Conservation (phyloP, 805 yeast genomes). For the Cyberlindnera mrakii region DNA sequence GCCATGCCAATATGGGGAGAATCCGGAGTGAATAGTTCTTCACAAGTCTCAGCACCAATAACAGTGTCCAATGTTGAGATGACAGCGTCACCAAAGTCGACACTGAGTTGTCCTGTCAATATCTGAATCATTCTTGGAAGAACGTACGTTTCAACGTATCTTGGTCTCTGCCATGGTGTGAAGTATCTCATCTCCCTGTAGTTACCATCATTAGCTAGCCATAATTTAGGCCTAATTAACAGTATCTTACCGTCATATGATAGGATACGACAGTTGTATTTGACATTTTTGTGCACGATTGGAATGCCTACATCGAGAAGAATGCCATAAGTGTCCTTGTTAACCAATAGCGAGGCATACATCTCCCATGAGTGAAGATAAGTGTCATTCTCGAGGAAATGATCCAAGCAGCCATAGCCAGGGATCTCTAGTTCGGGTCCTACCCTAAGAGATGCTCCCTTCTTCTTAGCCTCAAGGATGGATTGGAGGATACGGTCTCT, state of each 20-base stretch:
- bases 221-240: constrained; percentile 85
- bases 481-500: constrained; percentile 84
- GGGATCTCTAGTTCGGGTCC: constrained; percentile 96
- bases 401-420: constrained; percentile 94
- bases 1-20: constrained; percentile 92
- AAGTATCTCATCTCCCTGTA: constrained; percentile 97
- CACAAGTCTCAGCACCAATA: constrained; percentile 98
- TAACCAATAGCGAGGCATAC: constrained; percentile 67
- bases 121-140: constrained; percentile 67
- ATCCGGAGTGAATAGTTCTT: constrained; percentile 93
- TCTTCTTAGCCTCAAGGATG: constrained; percentile 66
- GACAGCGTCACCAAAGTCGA: constrained; percentile 87
- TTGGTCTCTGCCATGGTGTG: constrained; percentile 86
- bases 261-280: constrained; percentile 86
- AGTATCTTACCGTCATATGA: constrained; percentile 75
- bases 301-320: constrained; percentile 95
- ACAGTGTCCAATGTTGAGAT: constrained; percentile 79
- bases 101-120: constrained; percentile 60
- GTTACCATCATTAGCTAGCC: constrained; percentile 96
- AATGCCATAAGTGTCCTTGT: constrained; percentile 68
- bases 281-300: constrained; percentile 74
- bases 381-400: constrained; percentile 84
- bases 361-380: constrained; percentile 93
- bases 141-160: constrained; percentile 63
- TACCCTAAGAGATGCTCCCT: constrained; percentile 77